Evolutionary conservation across 176 grass and related monocot species (phyloP), one percentile per base, ranked within the genome.

Genomic region (Hordeum vulgare): DNA sequence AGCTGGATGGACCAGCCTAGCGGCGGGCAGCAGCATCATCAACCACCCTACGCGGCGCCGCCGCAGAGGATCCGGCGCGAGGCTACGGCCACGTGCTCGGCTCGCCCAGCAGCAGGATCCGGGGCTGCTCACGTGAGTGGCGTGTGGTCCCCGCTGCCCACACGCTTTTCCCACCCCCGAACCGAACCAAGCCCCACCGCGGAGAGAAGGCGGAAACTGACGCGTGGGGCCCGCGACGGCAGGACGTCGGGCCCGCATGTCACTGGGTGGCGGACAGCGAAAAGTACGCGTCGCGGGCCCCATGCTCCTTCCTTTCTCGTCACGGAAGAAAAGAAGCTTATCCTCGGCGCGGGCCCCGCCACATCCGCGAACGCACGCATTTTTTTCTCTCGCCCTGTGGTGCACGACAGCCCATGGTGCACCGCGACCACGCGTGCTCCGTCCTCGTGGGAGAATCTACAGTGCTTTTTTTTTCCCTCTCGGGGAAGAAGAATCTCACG

Each of bases 51-150:
- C 2, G 37, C 10, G 27, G 3, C 13, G 1, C 7, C 8, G 64
- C 71, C 72, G 57, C 59, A 83, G 88, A 83, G 66, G 53, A 86
- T 90, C 84, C 74, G 0, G 14, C 20, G 36, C 51, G 61, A 18
- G 72, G 76, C 71, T 63, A 64, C 56, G 42, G 15, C 80, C 79
- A 86, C 88, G 84, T 90, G 88, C 66, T 57, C 28, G 24, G 7
- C 21, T 86, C 31, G 88, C 47, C 47, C 47, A 51, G 27, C 47
- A 51, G 27, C 58, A 67, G 83, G 47, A 90, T 86, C 84, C 74
- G 42, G 42, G 76, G 47, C 66, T 90, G 47, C 66, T 90, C 88
- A 86, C 80, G 88, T 90, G 84, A 90, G 88, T 67, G 84, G 74
- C 80, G 40, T 78, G 84, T 75, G 88, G 88, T 83, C 79, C 84